These are phyloP conservation scores for Hirschioporus abietinus DNA, from an alignment of 768 basidiomycete genomes.

Conservation along the genomic window DNA sequence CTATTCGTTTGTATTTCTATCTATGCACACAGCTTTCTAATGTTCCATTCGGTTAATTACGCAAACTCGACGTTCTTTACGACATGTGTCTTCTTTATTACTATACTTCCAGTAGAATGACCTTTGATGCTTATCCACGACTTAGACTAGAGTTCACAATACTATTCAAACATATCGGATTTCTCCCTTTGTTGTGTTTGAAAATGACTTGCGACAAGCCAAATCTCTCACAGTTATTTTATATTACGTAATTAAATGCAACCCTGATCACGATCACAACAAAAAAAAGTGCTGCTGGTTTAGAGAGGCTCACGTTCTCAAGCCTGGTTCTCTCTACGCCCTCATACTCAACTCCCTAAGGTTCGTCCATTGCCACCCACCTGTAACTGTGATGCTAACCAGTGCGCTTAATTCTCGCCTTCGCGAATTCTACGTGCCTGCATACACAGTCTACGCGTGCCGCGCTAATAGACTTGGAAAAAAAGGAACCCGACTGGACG, in stretches of 20 bases:
- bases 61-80: not conserved
- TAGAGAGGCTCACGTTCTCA: not conserved
- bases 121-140: not conserved
- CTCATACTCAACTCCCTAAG: not conserved
- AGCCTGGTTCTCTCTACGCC: not conserved
- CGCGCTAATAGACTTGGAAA: too few relatives aligned
- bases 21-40: not conserved
- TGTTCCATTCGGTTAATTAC: not conserved
- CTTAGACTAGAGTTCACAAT: not conserved
- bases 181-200: too few relatives aligned
- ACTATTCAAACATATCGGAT: too few relatives aligned
- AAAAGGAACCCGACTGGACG: too few relatives aligned
- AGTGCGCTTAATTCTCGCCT: too few relatives aligned
- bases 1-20: not conserved
- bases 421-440: not conserved
- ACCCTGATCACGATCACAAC: not conserved
- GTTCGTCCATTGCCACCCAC: not conserved
- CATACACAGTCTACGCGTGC: too few relatives aligned
- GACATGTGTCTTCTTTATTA: not conserved
- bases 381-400: not conserved
- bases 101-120: not conserved
- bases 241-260: not conserved
- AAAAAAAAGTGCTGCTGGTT: not conserved
- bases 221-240: too few relatives aligned
- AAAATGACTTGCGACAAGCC: too few relatives aligned